Conservation (phyloP, 495 filamentous ascomycete species). For the Penicillium cataractarum region DNA sequence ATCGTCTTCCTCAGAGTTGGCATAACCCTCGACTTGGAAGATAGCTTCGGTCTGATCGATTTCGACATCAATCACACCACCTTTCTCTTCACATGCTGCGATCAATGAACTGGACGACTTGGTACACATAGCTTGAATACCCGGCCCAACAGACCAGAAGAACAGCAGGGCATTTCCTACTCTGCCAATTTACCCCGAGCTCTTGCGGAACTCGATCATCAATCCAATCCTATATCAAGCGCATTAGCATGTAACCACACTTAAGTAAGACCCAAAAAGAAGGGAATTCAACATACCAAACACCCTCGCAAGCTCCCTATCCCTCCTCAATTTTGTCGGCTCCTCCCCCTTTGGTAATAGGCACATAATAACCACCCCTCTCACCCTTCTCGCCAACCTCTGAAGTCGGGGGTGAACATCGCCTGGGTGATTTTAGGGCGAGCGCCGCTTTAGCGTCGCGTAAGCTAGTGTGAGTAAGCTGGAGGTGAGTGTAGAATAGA, state of each 20-base stretch:
- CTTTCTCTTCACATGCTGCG: not conserved
- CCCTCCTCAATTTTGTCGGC: constrained; percentile 25
- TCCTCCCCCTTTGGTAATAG: constrained; percentile 31
- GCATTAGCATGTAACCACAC: not conserved
- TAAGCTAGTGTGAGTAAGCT: too few species aligned
- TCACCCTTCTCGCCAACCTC: constrained; percentile 19
- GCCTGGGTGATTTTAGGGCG: too few species aligned
- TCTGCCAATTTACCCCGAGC: constrained; percentile 17
- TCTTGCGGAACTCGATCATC: constrained; percentile 21
- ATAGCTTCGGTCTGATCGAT: not conserved
- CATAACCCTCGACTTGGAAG: not conserved
- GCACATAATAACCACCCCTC: constrained; percentile 40
- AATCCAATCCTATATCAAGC: constrained; percentile 26
- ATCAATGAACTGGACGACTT: too few species aligned
- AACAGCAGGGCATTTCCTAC: constrained; percentile 5
- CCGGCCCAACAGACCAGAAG: too few species aligned
- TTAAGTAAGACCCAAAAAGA: not conserved
- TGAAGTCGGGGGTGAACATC: too few species aligned
- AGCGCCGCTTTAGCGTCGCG: too few species aligned
- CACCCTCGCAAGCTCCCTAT: constrained; percentile 30
- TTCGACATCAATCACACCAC: not conserved
- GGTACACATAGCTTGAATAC: too few species aligned
- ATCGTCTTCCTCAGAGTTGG: not conserved
- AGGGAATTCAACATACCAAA: constrained; percentile 18
- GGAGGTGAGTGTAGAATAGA: too few species aligned